Evolutionary conservation across 2,329 filamentous ascomycete species (phyloP).

Genomic region (Exophiala alcalophila): DNA sequence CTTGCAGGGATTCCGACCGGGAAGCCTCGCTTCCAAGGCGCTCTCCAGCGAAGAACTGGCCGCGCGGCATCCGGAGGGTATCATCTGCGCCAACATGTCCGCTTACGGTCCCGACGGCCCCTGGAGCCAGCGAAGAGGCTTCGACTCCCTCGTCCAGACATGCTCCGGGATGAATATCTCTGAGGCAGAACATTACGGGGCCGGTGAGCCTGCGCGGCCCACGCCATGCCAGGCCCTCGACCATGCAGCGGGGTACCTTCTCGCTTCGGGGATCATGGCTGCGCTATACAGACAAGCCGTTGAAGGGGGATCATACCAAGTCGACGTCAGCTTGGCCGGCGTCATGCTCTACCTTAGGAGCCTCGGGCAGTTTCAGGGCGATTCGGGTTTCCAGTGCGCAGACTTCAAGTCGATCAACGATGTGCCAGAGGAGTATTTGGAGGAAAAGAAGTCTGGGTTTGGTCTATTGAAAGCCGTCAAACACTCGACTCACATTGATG

Average conservation of each 20-base stretch:
- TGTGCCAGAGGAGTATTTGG: slow-evolving; percentile 39
- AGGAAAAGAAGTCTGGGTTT: slow-evolving; percentile 46
- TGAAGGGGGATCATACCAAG: slow-evolving; percentile 50
- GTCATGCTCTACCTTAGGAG: slow-evolving; percentile 56
- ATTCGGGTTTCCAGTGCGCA: slow-evolving; percentile 43
- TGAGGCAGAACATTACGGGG: slow-evolving; percentile 49
- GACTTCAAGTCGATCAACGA: slow-evolving; percentile 36
- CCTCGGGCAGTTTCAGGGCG: slow-evolving; percentile 50
- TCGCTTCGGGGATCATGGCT: slow-evolving; percentile 53
- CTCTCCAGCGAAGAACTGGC: slow-evolving; percentile 41
- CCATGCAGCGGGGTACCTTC: slow-evolving; percentile 54
- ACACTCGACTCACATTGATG: slow-evolving; percentile 50
- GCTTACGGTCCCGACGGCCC: slow-evolving; percentile 52
- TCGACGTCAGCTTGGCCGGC: slow-evolving; percentile 56
- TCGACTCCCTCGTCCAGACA: slow-evolving; percentile 57
- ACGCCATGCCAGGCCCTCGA: slow-evolving; percentile 57
- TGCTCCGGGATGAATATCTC: slow-evolving; percentile 56
- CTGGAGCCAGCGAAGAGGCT: slow-evolving; percentile 50
- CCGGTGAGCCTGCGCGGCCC: slow-evolving; percentile 41
- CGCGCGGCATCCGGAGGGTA: slow-evolving; percentile 39
- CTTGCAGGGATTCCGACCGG: slow-evolving; percentile 49
- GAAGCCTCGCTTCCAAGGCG: slow-evolving; percentile 46
- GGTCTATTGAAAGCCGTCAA: slow-evolving; percentile 49
- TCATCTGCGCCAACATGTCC: slow-evolving; percentile 53
- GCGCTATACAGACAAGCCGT: slow-evolving; percentile 49